phyloP scores from a whole-genome alignment of 2,329 filamentous ascomycete species.

The Fusarium sp. region DNA sequence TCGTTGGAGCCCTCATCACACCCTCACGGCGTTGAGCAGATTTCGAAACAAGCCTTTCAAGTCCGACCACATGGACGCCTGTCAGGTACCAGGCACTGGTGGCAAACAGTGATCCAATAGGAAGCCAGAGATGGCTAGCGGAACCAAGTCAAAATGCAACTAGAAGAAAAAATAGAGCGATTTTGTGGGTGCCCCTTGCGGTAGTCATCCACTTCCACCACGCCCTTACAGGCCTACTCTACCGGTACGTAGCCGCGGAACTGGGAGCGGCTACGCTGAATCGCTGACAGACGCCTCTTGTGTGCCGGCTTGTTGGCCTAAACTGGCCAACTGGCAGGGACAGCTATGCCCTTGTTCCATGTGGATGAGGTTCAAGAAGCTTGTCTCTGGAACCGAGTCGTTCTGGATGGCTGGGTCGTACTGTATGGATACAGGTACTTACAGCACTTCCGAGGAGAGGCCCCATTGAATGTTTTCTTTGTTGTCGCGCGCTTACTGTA shows the following conservation, averaged over 20 bases:
- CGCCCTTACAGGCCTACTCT: constrained; percentile 24
- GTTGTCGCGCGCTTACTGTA: constrained; percentile 30
- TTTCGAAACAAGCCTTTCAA: constrained; percentile 55
- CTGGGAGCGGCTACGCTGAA: constrained; percentile 32
- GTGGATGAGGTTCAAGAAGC: constrained; percentile 6
- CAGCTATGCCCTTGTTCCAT: constrained; percentile 10
- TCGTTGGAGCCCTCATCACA: constrained; percentile 23
- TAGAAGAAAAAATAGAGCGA: constrained; percentile 49
- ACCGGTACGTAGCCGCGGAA: constrained; percentile 32
- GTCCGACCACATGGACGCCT: constrained; percentile 57
- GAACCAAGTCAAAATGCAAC: constrained; percentile 35
- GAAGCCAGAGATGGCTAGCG: constrained; percentile 12
- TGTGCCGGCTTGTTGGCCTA: constrained; percentile 29
- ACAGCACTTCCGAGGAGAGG: background rate
- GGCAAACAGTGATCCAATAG: constrained; percentile 53
- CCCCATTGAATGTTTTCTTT: constrained; percentile 10
- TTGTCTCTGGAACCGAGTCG: constrained; percentile 12
- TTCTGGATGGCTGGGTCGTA: constrained; percentile 29
- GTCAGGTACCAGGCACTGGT: constrained; percentile 60
- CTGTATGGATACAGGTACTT: constrained; percentile 18
- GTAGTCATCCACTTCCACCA: constrained; percentile 31
- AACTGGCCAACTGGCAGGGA: constrained; percentile 21
- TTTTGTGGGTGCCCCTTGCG: constrained; percentile 38
- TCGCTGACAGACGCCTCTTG: constrained; percentile 42
- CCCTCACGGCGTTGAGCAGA: constrained; percentile 21